phyloP scores from a whole-genome alignment of 805 yeast species.

The Ogataea glucozyma region DNA sequence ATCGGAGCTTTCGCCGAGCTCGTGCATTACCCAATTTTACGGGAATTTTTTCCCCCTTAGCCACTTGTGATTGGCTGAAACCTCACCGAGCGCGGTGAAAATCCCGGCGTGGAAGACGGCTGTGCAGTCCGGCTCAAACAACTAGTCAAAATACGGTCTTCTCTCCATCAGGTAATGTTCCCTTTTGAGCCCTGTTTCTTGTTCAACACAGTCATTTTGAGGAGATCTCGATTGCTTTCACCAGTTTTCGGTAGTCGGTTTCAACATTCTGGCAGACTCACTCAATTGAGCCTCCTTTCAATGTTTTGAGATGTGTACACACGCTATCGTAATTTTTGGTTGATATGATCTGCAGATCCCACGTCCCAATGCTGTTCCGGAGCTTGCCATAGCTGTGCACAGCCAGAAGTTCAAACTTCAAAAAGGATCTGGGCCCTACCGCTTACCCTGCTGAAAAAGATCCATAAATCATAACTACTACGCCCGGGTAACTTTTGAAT shows the following conservation, averaged over 20 bases:
- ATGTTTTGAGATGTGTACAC: too few species aligned
- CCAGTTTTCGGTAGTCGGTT: too few species aligned
- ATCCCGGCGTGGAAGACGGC: constrained; percentile 4
- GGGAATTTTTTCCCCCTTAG: constrained; percentile 7
- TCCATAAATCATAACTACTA: too few species aligned
- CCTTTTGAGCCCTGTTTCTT: too few species aligned
- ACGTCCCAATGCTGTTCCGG: not conserved
- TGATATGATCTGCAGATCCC: not conserved
- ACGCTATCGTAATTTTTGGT: not conserved
- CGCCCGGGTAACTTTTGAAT: constrained; percentile 7
- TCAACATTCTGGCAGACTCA: too few species aligned
- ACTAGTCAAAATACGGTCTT: too few species aligned
- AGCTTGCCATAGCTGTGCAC: not conserved
- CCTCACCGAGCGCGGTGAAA: constrained; percentile 11
- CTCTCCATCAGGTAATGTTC: too few species aligned
- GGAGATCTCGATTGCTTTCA: too few species aligned
- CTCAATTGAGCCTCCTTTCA: too few species aligned
- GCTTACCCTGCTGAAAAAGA: too few species aligned
- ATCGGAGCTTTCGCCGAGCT: constrained; percentile 19
- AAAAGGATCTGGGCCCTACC: too few species aligned
- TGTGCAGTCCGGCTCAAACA: not conserved
- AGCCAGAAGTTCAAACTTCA: not conserved
- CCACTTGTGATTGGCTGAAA: constrained; percentile 10
- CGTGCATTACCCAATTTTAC: not conserved
- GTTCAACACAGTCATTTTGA: too few species aligned